Conservation (phyloP, 1,139 yeast genomes). For the Saccharomyces hybrid region DNA sequence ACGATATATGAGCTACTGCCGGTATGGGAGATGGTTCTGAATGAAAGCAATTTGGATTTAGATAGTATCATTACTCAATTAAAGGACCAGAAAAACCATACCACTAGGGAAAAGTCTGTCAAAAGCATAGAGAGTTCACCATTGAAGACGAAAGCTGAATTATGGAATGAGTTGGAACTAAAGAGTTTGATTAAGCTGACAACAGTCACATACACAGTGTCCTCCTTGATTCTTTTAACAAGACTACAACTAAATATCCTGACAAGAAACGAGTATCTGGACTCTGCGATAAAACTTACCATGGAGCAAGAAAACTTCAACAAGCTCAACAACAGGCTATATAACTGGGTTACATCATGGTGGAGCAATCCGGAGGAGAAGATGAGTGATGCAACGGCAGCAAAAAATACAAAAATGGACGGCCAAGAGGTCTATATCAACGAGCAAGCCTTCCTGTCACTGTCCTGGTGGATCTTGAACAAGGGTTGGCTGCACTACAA, state of each 20-base stretch:
- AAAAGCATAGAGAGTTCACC: conserved; percentile 5
- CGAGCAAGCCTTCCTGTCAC: conserved; percentile 78
- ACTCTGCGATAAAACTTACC: conserved; percentile 68
- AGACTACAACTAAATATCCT: conserved; percentile 81
- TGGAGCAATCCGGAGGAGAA: background rate
- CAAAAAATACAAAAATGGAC: conserved; percentile 18
- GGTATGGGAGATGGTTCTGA: conserved; percentile 44
- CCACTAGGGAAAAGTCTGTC: conserved; percentile 13
- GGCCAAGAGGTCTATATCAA: conserved; percentile 30
- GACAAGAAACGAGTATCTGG: conserved; percentile 79
- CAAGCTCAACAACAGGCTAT: background rate
- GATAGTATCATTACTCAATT: conserved; percentile 22
- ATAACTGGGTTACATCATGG: background rate
- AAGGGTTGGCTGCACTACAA: conserved; percentile 68
- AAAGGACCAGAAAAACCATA: conserved; percentile 21
- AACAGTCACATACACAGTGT: conserved; percentile 60
- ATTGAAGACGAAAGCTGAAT: conserved; percentile 52
- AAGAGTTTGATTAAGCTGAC: conserved; percentile 69
- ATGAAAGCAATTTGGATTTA: conserved; percentile 22
- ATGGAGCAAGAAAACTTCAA: conserved; percentile 12
- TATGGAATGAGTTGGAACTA: conserved; percentile 79
- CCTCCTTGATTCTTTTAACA: conserved; percentile 66
- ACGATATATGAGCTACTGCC: conserved; percentile 82
- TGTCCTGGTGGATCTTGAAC: conserved; percentile 92
- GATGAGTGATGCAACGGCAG: conserved; percentile 1